phyloP scores from a whole-genome alignment of 208 protist species.

The Acanthamoeba lenticulata region DNA sequence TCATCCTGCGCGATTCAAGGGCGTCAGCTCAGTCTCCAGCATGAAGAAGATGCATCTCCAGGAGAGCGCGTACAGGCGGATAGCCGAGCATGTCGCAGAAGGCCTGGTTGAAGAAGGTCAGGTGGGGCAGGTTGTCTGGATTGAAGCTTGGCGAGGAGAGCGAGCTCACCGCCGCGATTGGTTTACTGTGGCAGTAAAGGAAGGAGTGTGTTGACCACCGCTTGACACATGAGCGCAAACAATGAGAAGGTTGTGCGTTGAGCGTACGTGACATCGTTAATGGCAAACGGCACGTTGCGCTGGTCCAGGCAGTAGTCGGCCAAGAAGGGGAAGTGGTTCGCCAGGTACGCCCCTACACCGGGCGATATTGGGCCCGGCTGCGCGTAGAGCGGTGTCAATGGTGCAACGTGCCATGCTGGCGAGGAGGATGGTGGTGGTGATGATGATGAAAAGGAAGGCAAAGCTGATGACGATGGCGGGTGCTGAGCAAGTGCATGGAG shows the following conservation, averaged over 20 bases:
- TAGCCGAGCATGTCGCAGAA: background rate
- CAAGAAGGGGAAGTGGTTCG: background rate
- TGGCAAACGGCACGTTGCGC: background rate
- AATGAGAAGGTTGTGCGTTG: too few species aligned
- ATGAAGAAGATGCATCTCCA: too few species aligned
- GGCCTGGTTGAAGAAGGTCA: background rate
- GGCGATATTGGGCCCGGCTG: background rate
- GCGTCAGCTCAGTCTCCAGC: background rate
- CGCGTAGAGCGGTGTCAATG: background rate
- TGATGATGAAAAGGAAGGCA: background rate
- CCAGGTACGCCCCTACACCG: background rate
- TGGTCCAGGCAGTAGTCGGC: background rate
- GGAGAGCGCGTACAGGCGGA: background rate
- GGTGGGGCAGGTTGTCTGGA: background rate
- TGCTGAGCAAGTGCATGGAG: background rate
- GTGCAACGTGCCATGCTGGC: background rate
- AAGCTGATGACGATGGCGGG: background rate
- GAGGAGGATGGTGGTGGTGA: background rate
- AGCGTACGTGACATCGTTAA: background rate
- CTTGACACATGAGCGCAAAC: too few species aligned
- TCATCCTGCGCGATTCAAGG: background rate
- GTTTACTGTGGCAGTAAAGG: background rate
- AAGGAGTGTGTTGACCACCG: too few species aligned
- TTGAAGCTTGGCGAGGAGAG: background rate
- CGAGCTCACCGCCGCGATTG: background rate